phyloP scores from a whole-genome alignment of 208 protist genomes.

The Strigomonas culicis region DNA sequence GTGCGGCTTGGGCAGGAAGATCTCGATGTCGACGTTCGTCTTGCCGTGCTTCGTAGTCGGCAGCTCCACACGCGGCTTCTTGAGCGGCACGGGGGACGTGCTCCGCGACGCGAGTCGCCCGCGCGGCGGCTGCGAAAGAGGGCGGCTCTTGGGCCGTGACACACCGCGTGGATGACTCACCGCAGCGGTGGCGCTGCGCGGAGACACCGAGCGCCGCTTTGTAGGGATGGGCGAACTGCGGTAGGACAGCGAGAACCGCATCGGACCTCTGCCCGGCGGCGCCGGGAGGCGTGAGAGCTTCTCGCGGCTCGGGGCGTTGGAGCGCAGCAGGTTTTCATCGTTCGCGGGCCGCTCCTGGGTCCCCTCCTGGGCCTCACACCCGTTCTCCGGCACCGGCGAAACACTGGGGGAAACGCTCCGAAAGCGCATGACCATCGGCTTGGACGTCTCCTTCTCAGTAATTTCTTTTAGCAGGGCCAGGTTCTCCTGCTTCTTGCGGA shows the following conservation, averaged over 20 bases:
- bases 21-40: background rate
- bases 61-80: background rate
- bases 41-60: background rate
- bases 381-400: conserved; percentile 12
- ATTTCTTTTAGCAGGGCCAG: conserved; percentile 54
- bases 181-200: background rate
- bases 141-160: background rate
- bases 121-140: background rate
- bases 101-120: background rate
- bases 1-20: background rate
- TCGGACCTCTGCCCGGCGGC: conserved; percentile 18
- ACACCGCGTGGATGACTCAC: conserved; percentile 25
- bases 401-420: conserved; percentile 10
- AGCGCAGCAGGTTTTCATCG: background rate
- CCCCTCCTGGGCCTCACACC: background rate
- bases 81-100: background rate
- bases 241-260: conserved; percentile 37
- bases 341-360: no score
- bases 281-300: conserved; percentile 3
- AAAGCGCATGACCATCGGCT: conserved; percentile 63
- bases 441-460: conserved; percentile 34
- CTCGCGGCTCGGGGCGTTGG: conserved; percentile 1
- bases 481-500: conserved; percentile 56
- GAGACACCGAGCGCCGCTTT: background rate
- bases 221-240: conserved; percentile 14